phyloP scores from a whole-genome alignment of 2,329 filamentous ascomycete species.

The Leptographium wingfieldii region DNA sequence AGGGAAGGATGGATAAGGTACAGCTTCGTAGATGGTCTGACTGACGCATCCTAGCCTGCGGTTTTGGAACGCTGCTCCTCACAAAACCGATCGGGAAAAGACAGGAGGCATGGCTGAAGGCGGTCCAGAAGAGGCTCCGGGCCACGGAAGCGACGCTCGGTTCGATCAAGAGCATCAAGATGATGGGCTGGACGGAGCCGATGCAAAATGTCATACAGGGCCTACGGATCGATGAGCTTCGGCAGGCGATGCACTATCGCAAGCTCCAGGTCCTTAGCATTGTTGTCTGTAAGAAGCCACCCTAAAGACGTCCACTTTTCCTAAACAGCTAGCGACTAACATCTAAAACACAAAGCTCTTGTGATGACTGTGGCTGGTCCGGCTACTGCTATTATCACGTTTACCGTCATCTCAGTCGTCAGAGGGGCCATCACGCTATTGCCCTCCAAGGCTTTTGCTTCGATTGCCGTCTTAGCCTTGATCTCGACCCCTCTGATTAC shows the following conservation, averaged over 20 bases:
- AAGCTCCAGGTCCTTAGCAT: background rate
- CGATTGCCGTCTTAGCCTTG: constrained; percentile 1
- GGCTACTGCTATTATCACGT: background rate
- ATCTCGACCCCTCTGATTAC: constrained; percentile 1
- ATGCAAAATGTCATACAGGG: background rate
- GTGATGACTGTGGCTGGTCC: background rate
- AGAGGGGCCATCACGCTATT: background rate
- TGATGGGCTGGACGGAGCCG: background rate
- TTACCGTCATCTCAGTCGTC: background rate
- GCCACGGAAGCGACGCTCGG: constrained; percentile 1
- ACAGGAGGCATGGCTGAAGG: background rate
- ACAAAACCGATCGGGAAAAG: background rate
- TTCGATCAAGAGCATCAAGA: constrained; percentile 1
- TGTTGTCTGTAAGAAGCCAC: background rate
- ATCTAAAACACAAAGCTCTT: background rate
- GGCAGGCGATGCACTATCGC: background rate
- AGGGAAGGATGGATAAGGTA: background rate
- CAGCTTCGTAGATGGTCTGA: background rate
- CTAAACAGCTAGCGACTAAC: background rate
- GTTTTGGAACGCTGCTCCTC: background rate
- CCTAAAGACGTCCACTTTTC: background rate
- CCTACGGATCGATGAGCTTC: background rate
- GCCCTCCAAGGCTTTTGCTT: constrained; percentile 1
- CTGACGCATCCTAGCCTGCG: background rate
- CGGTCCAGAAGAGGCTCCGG: background rate